A percentile compares a stretch with the other conserved stretches of the same genome.
These are phyloP conservation scores for Mycena olivaceomarginata DNA, from an alignment of 768 basidiomycete genomes.

Conservation along the genomic window DNA sequence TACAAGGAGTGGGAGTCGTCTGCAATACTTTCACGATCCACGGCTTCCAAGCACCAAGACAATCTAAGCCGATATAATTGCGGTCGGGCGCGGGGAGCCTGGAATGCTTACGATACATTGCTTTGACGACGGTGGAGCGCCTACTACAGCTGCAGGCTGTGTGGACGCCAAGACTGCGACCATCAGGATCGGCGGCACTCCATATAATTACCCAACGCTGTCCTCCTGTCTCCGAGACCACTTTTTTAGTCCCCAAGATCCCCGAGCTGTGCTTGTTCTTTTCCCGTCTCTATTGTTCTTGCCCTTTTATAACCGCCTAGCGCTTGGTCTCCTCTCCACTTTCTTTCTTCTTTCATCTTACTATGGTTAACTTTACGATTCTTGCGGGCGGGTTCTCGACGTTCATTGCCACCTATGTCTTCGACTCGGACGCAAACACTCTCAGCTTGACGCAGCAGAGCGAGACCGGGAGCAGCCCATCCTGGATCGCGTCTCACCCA, in stretches of 20 bases:
- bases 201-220: too few species aligned
- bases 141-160: too few species aligned
- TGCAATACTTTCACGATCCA: too few species aligned
- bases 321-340: constrained; percentile 31
- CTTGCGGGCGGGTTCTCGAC: constrained; percentile 68
- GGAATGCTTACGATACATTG: background rate
- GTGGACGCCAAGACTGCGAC: background rate
- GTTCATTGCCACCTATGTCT: constrained; percentile 68
- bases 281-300: constrained; percentile 5
- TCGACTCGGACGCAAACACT: constrained; percentile 69
- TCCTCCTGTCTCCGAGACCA: background rate
- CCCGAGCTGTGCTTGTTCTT: constrained; percentile 39
- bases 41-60: too few species aligned
- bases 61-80: too few species aligned
- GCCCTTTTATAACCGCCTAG: constrained; percentile 32
- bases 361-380: constrained; percentile 70
- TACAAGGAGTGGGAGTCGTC: too few species aligned
- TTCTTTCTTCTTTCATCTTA: background rate
- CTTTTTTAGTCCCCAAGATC: constrained; percentile 25
- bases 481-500: constrained; percentile 75
- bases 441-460: constrained; percentile 67
- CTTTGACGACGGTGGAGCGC: background rate
- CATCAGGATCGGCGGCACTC: constrained; percentile 14
- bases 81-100: too few species aligned
- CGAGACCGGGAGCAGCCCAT: constrained; percentile 69